Evolutionary conservation across 306 rosid species (phyloP).

Genomic region (Canavalia gladiata): DNA sequence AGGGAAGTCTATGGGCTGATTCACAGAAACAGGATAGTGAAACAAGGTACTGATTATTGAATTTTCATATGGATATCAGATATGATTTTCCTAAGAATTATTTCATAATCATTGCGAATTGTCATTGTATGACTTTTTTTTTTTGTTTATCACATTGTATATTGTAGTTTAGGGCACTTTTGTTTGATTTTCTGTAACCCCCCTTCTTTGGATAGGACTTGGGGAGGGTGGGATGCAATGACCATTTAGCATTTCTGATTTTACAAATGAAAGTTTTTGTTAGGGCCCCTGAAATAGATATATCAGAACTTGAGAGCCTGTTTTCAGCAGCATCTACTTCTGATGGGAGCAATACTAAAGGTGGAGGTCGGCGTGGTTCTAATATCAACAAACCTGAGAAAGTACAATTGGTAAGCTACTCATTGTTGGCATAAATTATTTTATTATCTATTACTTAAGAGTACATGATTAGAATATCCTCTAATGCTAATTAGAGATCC

Average conservation of each 20-base stretch:
- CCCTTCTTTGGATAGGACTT: not conserved
- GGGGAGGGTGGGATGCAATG: conserved; percentile 39
- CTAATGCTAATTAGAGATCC: conserved; percentile 29
- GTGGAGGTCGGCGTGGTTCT: conserved; percentile 89
- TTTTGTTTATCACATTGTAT: not conserved
- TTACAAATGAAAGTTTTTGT: conserved; percentile 46
- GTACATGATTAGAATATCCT: conserved; percentile 25
- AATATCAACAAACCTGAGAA: conserved; percentile 91
- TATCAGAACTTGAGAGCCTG: conserved; percentile 94
- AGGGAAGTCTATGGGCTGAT: conserved; percentile 98
- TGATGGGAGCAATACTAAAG: conserved; percentile 69
- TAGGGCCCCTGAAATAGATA: conserved; percentile 98
- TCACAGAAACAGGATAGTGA: conserved; percentile 79
- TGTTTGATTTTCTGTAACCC: conserved; percentile 37
- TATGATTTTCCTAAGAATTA: not conserved
- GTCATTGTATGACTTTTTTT: not conserved
- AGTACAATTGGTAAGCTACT: conserved; percentile 85
- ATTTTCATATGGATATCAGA: conserved; percentile 38
- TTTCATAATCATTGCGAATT: conserved; percentile 12
- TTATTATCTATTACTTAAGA: conserved; percentile 8
- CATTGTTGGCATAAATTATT: conserved; percentile 31
- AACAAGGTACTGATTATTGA: conserved; percentile 67
- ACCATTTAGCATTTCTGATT: conserved; percentile 51
- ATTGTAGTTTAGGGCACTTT: conserved; percentile 32
- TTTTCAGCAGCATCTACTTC: conserved; percentile 93